These are phyloP conservation scores for Solanum commersonii DNA, from an alignment of 257 asterid species.

Conservation along the genomic window DNA sequence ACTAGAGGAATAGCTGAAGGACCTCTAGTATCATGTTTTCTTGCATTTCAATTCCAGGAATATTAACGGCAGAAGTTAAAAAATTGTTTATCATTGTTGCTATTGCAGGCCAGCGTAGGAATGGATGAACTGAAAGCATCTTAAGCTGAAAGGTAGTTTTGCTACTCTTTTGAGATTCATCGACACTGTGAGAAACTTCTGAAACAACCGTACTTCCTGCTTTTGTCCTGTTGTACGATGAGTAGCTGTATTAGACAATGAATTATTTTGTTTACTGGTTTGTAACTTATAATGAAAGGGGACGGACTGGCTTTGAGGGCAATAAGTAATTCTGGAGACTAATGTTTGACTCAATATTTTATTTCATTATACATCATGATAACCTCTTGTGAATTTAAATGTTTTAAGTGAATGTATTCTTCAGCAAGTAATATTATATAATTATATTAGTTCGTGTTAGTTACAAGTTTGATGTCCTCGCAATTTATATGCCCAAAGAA, in stretches of 20 bases:
- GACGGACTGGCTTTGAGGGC: background rate
- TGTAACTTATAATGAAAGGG: background rate
- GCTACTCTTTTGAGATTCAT: background rate
- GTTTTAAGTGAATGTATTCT: background rate
- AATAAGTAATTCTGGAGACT: background rate
- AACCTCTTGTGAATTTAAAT: background rate
- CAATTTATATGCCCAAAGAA: background rate
- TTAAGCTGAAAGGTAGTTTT: conserved; percentile 19
- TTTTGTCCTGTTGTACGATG: background rate
- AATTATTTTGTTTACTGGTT: background rate
- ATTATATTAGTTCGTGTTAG: background rate
- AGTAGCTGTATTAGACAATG: background rate
- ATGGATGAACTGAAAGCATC: conserved; percentile 92
- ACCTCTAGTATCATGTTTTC: background rate
- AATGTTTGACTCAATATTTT: background rate
- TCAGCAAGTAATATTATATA: background rate
- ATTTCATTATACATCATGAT: background rate
- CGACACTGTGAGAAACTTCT: background rate
- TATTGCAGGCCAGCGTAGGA: conserved; percentile 81
- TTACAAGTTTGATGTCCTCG: background rate
- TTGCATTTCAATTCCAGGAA: background rate
- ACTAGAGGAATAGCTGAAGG: background rate
- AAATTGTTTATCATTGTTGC: background rate
- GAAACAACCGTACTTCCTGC: background rate
- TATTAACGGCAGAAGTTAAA: background rate